phyloP scores from a whole-genome alignment of 768 basidiomycete genomes.

The Tylopilus vinaceipallidus region DNA sequence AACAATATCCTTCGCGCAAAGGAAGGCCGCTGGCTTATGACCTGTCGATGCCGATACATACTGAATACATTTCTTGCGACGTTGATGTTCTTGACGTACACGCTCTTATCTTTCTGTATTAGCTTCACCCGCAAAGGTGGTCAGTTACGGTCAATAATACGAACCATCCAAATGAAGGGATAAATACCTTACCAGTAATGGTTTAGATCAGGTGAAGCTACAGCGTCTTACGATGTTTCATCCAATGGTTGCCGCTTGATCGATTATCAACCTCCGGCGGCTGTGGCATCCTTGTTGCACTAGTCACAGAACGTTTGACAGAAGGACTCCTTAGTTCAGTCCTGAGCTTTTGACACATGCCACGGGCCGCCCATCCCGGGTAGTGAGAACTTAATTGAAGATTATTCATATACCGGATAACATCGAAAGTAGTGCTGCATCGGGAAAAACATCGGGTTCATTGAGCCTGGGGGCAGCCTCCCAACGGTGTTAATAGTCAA shows the following conservation, averaged over 20 bases:
- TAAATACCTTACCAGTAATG: conserved; percentile 1
- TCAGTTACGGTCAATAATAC: conserved; percentile 3
- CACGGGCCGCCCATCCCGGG: conserved; percentile 10
- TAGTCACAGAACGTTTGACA: neutral
- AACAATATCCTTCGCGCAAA: conserved; percentile 1
- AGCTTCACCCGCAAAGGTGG: conserved; percentile 2
- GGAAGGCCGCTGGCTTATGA: neutral
- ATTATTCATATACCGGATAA: neutral
- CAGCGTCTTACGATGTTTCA: neutral
- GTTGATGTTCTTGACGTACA: conserved; percentile 18
- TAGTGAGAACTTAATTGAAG: neutral
- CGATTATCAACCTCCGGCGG: neutral
- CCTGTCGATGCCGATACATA: neutral
- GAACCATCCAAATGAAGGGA: conserved; percentile 9
- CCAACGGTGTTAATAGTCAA: neutral
- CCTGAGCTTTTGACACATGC: neutral
- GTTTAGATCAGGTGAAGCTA: neutral
- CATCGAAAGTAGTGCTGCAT: neutral
- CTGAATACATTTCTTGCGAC: neutral
- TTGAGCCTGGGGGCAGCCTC: neutral
- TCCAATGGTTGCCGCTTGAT: neutral
- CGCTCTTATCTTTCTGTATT: conserved; percentile 5
- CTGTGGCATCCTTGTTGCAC: neutral
- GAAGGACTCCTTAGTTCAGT: neutral
- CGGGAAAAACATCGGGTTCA: neutral